Evolutionary conservation across 106 monocot genomes (phyloP), one percentile per base, ranked within the genome.

Genomic region (Dioscorea zingiberensis): DNA sequence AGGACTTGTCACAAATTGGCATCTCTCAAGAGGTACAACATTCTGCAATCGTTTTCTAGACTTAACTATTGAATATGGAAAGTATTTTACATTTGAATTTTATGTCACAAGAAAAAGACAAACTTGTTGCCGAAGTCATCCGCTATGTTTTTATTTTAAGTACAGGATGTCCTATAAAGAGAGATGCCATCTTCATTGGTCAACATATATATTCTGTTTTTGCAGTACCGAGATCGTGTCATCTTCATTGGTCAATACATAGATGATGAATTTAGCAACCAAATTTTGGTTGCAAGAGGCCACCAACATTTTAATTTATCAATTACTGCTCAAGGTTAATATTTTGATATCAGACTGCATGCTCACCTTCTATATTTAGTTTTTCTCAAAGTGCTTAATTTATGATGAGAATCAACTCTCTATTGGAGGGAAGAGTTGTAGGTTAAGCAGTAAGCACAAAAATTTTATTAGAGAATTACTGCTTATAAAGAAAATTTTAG

Each of bases 111-210:
- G 95, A 97, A 61, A 97, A 88, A 38, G 95, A 97, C 58, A 97
- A 97, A 75, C 76, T 97, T 48, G 95, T 97, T 28, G 95, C 80
- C 3, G 91, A 97, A 67, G 85, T 97, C 32, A 81, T 91, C n/a
- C 87, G 95, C 29, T 68, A 79, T 66, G 71, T n/a, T 91, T 21
- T 77, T 97, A 13, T 97, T 97, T 63, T 88, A 88, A 82, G 81
- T 69, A 5, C 81, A 16, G 91, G 88, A 18, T 97, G 91, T 60
- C 95, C 95, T 10, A 91, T 97, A 73, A 97, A 83, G 77, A 71
- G 95, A 64, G 95, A 91, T 58, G 95, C 12, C 8, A 25, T 25
- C 27, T 48, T 13, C 46, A 47, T 47, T 47, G 13, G 13, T 7
- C 7, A 47, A 47, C 13, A 32, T 51, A 54, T 44, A 16, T 62